Evolutionary conservation across 352 stramenopile species (phyloP).

Genomic region (Pythium guiyangense): DNA sequence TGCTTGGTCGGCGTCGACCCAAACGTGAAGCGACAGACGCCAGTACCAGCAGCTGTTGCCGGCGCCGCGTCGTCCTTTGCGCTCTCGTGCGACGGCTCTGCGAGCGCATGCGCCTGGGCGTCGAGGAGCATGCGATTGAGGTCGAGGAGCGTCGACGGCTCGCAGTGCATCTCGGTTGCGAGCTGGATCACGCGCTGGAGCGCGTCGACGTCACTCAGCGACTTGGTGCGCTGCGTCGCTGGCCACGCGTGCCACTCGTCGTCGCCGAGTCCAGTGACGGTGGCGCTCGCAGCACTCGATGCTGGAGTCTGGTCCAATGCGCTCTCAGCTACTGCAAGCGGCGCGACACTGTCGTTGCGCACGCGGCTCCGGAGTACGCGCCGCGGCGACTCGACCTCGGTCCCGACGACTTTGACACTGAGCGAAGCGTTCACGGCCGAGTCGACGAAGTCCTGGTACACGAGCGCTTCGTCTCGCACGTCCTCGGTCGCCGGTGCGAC

Average conservation of each 20-base stretch:
- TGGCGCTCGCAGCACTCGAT: not conserved
- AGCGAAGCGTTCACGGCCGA: constrained; percentile 42
- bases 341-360: not conserved
- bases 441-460: constrained; percentile 65
- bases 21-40: constrained; percentile 59
- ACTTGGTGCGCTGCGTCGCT: constrained; percentile 26
- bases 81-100: not conserved
- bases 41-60: constrained; percentile 1
- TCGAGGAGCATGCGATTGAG: constrained; percentile 51
- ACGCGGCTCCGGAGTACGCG: constrained; percentile 5
- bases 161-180: constrained; percentile 64
- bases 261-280: constrained; percentile 19
- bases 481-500: constrained; percentile 36
- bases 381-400: constrained; percentile 18
- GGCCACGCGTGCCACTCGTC: constrained; percentile 46
- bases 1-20: constrained; percentile 21
- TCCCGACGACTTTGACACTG: constrained; percentile 29
- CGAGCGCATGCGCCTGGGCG: constrained; percentile 13
- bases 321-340: not conserved
- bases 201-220: constrained; percentile 36
- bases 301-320: not conserved
- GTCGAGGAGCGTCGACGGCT: constrained; percentile 42
- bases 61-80: constrained; percentile 12
- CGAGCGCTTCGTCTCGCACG: constrained; percentile 55
- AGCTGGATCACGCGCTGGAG: constrained; percentile 62